Evolutionary conservation across 371 early-diverging fungal genomes (phyloP), one percentile per base, ranked within the genome.

Genomic region (Mortierella sp.): DNA sequence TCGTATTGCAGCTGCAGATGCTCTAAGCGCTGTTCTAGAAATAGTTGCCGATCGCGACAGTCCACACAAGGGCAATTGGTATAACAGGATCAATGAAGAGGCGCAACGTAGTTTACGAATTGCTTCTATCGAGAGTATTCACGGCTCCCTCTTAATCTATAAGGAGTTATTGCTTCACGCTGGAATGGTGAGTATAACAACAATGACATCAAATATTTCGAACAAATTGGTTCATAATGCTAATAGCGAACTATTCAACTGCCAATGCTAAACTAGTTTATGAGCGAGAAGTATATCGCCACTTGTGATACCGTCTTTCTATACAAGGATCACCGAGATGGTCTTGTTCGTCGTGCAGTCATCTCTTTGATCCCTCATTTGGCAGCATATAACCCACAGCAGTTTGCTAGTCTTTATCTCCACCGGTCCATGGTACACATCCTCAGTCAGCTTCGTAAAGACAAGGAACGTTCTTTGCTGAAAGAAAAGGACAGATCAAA

Each of bases 1-100:
- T 55, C 89, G 97, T 59, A 94, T 94, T 65, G 92, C 93, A n/a
- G 98, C 96, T 0, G 95, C 94, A 8, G 95, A 96, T 40, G 93
- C 95, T 53, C 84, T 98, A 23, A 91, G 91, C 31, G 95, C 94
- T 6, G 96, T 95, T 58, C 83, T 99, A 45, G 85, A 89, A 40
- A 91, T 98, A 32, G 89, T 97, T 3, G 90, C 94, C 45, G 89
- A 91, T 29, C 90, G 96, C 37, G 98, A 98, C 54, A 92, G 87
- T 47, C 89, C 87, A 9, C 74, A 89, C 55, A 84, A 93, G 59
- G 76, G 83, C 62, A 87, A 86, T 31, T 95, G 94, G 94, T 96
- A 95, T 76, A 84, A 81, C 57, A 91, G 92, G 55, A 91, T 97
- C 43, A 92, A 91, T 83, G 94, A 95, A n/a, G 97, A 97, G 62